Evolutionary conservation across 495 filamentous ascomycete species (phyloP), one percentile per base, ranked within the genome.

Genomic region (Podospora didyma): DNA sequence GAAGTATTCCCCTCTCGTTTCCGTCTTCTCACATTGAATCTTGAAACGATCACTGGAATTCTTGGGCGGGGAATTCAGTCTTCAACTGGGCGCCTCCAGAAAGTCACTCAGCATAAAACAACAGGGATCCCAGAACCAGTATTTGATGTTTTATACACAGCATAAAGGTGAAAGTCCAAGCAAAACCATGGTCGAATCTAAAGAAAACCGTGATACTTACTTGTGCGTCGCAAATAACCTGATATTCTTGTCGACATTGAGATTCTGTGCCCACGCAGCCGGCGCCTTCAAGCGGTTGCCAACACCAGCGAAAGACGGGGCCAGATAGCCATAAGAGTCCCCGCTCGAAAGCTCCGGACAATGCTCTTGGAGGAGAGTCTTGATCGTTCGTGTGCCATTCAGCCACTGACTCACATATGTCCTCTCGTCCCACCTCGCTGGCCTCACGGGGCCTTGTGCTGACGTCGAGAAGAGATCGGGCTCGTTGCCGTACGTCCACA

Each of bases 401-500:
- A 81, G 65, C 85, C 85, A 89, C 61, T 89, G 76, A n/a, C 62
- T 44, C 1, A 86, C 82, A 62, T 83, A 88, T 26, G 75, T 71
- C 41, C 64, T 62, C 62, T 87, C 86, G 37, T 70, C 75, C 79
- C 83, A 89, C 49, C 58, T 66, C 0, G 75, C 41, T 11, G 82
- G 79, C 24, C 85, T 69, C 46, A 82, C 77, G 2, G 71, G 66
- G 0, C 81, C 80, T 53, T 82, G 80, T 12, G 77, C 59, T 24
- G 78, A 80, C 3, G 76, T 80, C 19, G 77, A 76, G 63, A 70
- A 87, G 22, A 88, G 69, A 61, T 89, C 85, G 0, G 85, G 84
- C 68, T 89, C 86, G 55, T 89, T 88, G 16, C 85, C 86, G 59
- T 85, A 78, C 52, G 83, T 79, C 84, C 83, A 88, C 54, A 70